These are phyloP conservation scores for Leccinum subgranulosum DNA, from an alignment of 768 basidiomycete genomes.

Conservation along the genomic window DNA sequence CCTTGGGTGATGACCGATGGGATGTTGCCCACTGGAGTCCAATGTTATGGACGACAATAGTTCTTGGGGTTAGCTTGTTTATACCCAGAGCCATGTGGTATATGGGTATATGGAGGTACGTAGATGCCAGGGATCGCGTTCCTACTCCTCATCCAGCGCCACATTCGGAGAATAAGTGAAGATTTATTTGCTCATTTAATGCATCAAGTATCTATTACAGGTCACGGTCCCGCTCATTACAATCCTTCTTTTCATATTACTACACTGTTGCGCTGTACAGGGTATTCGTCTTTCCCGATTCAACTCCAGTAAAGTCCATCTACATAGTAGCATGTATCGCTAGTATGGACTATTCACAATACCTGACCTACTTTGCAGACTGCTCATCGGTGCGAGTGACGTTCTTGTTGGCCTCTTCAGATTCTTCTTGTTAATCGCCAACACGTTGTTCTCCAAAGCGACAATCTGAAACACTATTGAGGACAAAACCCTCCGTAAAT, in stretches of 20 bases:
- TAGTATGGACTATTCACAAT: constrained; percentile 72
- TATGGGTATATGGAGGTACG: constrained; percentile 70
- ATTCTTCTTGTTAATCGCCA: constrained; percentile 92
- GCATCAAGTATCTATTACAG: constrained; percentile 6
- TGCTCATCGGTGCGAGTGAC: constrained; percentile 53
- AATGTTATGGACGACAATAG: constrained; percentile 65
- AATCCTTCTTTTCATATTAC: constrained; percentile 1
- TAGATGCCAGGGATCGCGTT: constrained; percentile 56
- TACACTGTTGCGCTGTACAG: neutral
- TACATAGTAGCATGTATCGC: neutral
- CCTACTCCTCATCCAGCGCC: neutral
- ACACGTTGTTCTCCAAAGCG: constrained; percentile 89
- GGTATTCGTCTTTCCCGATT: constrained; percentile 15
- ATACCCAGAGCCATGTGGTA: constrained; percentile 74
- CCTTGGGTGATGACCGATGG: constrained; percentile 70
- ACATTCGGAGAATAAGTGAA: constrained; percentile 13
- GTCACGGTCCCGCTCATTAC: neutral
- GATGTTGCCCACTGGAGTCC: constrained; percentile 58
- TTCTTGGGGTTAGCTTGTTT: constrained; percentile 62
- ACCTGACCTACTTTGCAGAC: constrained; percentile 48
- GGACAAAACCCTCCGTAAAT: neutral
- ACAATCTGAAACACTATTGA: constrained; percentile 64
- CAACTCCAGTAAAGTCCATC: neutral
- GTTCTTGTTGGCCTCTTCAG: constrained; percentile 78
- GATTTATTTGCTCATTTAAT: constrained; percentile 23